Base-by-base conservation (phyloP, 2,329 filamentous ascomycete species). In the Fusarium sp. region DNA sequence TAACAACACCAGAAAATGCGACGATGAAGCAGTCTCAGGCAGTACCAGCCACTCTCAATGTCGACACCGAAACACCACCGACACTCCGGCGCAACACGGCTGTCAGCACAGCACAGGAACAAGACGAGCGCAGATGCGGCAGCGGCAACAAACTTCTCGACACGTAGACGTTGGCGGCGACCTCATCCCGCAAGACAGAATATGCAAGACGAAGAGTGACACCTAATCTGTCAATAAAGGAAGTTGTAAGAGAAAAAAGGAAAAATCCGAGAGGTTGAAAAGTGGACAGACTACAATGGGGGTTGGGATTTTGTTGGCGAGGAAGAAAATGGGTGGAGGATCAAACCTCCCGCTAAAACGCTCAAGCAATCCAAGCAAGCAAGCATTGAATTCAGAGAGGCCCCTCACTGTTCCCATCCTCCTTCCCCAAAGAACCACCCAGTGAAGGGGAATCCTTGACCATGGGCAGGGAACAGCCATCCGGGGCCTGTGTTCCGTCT, bases 341-440 rank as follows among this genome's bases (percentile, higher is more conserved):
- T 62, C 38, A 64, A 57, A 35, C 22, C 29, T n/a, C 59, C 61
- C 25, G 36, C 61, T 62, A 74, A 66, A 72, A 54, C 27, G 64
- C 71, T 69, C 64, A 61, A 63, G 35, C 45, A 54, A n/a, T 13
- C 42, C 42, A n/a, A 29, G n/a, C 33, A 57, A 40, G 56, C 56
- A 40, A 18, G 42, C 47, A 27, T 29, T 52, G 16, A 9, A 29
- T 29, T 38, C 20, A 38, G 16, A 58, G 20, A 38, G 54, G 14
- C 33, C 54, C 54, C 33, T 58, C 47, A 29, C 33, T 45, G 40
- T 45, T 29, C 25, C 35, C 47, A 31, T 33, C 29, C 65, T 68
- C 71, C 40, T 74, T 72, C 71, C 63, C 68, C 62, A 74, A 73
- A 60, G 68, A 70, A 68, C 61, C 60, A 60, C 38, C 25, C 63